A percentile compares a stretch with the other conserved stretches of the same genome.
Conservation (phyloP, 345 rosid species). For the Citrus unshiu region DNA sequence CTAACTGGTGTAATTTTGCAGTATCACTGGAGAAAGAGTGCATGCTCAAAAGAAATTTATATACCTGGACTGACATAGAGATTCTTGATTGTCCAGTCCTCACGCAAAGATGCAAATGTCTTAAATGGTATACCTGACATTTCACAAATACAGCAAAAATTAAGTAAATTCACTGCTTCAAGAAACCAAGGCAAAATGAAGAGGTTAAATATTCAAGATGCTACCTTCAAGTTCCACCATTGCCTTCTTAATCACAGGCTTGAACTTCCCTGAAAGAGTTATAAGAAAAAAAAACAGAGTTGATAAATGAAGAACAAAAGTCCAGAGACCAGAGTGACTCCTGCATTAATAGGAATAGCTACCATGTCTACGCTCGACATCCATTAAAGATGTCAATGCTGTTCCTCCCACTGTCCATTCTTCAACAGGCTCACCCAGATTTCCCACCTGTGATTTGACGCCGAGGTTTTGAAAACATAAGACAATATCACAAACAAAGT, state of each 20-base stretch:
- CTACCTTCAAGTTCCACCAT: slow-evolving; percentile 43
- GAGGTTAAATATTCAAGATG: background rate
- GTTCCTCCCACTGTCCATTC: slow-evolving; percentile 45
- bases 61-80: slow-evolving; percentile 37
- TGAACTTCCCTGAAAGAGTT: slow-evolving; percentile 31
- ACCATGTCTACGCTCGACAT: slow-evolving; percentile 59
- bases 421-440: slow-evolving; percentile 32
- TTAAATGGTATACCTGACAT: slow-evolving; percentile 35
- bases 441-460: slow-evolving; percentile 28
- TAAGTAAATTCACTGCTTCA: background rate
- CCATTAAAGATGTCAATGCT: slow-evolving; percentile 48
- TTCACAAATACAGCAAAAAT: background rate
- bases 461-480: no score
- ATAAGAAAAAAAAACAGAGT: background rate
- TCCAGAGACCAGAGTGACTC: background rate
- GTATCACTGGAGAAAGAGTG: background rate
- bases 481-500: background rate
- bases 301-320: no score
- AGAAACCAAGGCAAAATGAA: background rate
- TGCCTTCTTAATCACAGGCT: slow-evolving; percentile 48
- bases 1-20: background rate
- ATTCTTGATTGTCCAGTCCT: slow-evolving; percentile 36
- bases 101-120: slow-evolving; percentile 33
- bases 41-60: background rate
- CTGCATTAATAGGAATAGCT: background rate